Conservation (phyloP, 2,329 filamentous ascomycete species). For the Stagonosporopsis rhizophila region DNA sequence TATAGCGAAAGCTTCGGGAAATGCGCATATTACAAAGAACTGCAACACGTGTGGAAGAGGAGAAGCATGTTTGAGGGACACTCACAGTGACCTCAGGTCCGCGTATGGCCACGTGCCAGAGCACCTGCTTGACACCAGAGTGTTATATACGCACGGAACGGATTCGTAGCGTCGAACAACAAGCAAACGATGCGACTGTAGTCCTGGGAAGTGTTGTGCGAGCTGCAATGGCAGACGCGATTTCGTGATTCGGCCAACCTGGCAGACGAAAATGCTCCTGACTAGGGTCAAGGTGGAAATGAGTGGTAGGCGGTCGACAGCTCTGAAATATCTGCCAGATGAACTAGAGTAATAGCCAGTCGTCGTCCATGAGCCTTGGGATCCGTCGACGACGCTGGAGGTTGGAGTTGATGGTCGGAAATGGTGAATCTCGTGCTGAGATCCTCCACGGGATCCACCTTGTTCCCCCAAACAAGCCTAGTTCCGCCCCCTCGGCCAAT, state of each 20-base stretch:
- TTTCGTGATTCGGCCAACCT: constrained; percentile 28
- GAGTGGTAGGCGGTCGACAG: constrained; percentile 7
- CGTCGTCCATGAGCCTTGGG: constrained; percentile 2
- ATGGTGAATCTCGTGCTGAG: constrained; percentile 32
- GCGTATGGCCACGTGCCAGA: constrained; percentile 21
- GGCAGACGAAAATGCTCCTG: constrained; percentile 42
- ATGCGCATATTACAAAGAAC: not conserved
- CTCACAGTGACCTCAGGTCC: constrained; percentile 30
- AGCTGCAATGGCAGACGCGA: constrained; percentile 18
- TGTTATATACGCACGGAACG: constrained; percentile 11
- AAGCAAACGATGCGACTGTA: not conserved
- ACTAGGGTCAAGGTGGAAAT: constrained; percentile 26
- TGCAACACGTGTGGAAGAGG: not conserved
- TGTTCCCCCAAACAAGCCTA: constrained; percentile 15
- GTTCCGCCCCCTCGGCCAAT: constrained; percentile 7
- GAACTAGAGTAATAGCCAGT: not conserved
- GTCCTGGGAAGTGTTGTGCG: constrained; percentile 4
- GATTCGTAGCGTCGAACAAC: not conserved
- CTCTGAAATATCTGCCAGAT: constrained; percentile 5
- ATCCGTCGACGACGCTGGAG: constrained; percentile 28
- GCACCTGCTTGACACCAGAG: constrained; percentile 29
- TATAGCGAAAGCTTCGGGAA: not conserved
- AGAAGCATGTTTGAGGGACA: constrained; percentile 18
- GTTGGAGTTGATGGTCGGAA: constrained; percentile 29
- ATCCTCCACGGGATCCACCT: constrained; percentile 15